Evolutionary conservation across 495 filamentous ascomycete species (phyloP).

Genomic region (Neurospora discreta): DNA sequence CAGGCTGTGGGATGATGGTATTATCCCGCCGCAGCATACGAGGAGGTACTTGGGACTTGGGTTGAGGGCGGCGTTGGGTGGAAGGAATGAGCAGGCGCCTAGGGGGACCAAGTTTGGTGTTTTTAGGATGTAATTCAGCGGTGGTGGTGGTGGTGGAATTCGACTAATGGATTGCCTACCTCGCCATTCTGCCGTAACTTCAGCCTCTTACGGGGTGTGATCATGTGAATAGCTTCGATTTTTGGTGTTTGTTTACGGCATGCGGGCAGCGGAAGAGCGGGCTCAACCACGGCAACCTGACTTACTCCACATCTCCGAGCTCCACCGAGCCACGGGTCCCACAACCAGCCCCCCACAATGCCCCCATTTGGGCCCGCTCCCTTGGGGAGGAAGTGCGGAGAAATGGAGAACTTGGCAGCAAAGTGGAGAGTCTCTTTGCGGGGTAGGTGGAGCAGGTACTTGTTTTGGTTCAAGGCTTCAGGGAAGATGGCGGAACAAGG

Average conservation of each 20-base stretch:
- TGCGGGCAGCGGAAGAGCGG: neutral
- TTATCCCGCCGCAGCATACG: slow-evolving; percentile 86
- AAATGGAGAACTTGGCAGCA: neutral
- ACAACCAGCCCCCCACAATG: neutral
- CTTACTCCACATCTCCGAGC: neutral
- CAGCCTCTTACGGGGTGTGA: neutral
- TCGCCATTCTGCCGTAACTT: too few relatives aligned
- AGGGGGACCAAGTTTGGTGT: slow-evolving; percentile 78
- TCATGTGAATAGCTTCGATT: neutral
- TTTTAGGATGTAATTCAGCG: slow-evolving; percentile 70
- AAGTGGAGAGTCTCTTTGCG: neutral
- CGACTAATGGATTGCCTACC: neutral
- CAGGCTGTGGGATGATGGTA: slow-evolving; percentile 87
- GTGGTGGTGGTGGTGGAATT: neutral
- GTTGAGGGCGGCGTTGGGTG: slow-evolving; percentile 64
- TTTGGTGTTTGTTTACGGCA: neutral
- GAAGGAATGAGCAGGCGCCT: slow-evolving; percentile 45
- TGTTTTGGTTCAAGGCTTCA: neutral
- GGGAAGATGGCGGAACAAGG: too few relatives aligned
- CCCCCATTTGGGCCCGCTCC: neutral
- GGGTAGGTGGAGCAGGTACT: neutral
- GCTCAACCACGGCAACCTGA: neutral
- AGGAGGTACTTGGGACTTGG: slow-evolving; percentile 73
- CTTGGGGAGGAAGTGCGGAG: neutral
- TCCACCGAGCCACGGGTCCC: neutral